Percentiles rank a stretch among this genome's conserved stretches.
phyloP scores from a whole-genome alignment of 2,329 filamentous ascomycete species.

The Diaporthe sp. region DNA sequence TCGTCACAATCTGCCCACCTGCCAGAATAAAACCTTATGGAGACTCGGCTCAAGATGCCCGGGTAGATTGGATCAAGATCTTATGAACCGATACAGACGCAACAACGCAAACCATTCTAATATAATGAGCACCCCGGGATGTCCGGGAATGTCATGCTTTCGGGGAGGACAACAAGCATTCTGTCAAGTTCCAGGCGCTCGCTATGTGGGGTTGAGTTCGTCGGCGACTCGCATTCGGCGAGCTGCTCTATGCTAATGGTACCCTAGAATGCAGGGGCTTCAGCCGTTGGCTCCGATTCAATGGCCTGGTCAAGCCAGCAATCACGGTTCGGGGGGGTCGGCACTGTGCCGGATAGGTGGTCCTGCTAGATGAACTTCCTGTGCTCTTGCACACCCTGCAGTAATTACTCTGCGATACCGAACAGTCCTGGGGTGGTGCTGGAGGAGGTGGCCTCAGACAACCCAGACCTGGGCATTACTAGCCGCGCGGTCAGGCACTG shows the following conservation, averaged over 20 bases:
- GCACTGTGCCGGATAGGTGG: background rate
- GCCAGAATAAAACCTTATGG: background rate
- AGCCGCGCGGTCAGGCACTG: conserved; percentile 11
- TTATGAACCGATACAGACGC: background rate
- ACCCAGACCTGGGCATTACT: background rate
- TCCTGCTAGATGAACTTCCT: background rate
- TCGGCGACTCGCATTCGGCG: background rate
- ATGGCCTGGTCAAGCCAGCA: background rate
- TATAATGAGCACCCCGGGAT: no score
- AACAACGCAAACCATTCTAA: no score
- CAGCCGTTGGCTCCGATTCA: background rate
- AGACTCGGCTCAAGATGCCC: no score
- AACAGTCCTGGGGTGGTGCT: background rate
- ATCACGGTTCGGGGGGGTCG: conserved; percentile 5
- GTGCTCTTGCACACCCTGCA: no score
- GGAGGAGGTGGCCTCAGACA: background rate
- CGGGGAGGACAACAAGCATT: background rate
- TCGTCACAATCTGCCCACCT: no score
- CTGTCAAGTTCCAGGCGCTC: background rate
- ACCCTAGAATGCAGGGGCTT: background rate
- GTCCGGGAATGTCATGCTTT: background rate
- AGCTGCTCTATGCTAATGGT: background rate
- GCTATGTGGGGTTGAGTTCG: background rate
- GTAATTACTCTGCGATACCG: background rate
- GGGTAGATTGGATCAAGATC: no score